Base-by-base conservation (phyloP, 78 protist genomes). In the Tieghemostelium lacteum region DNA sequence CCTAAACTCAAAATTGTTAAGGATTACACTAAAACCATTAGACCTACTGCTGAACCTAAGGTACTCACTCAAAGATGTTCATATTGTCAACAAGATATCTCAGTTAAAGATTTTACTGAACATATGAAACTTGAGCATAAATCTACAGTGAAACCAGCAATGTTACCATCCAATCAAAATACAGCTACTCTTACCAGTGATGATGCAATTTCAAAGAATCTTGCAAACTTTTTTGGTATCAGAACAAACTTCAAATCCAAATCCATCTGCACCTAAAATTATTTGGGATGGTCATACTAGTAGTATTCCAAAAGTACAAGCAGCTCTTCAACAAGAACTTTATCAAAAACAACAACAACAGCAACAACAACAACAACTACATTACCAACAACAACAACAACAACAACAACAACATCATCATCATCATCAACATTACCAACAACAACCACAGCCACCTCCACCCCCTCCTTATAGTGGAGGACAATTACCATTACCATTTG, bases 61-160 rank as follows among this genome's bases (percentile, higher is more conserved):
- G 55, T 49, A 22, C 39, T 71, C 4, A 86, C 85, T 7, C 95
- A 93, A 37, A 26, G 29, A 20, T 93, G 95, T 87, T 93, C 88
- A 28, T 67, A 74, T 19, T 93, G 95, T 62, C 26, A 39, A n/a
- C 85, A 87, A 40, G 85, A 87, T 29, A 93, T 93, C 8, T 88
- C 95, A 49, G 37, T 93, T 24, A 93, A 75, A 3, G 95, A 96
- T 42, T 73, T 96, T 92, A 94, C 73, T 16, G 96, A 96, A 86
- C 97, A 96, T 72, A 87, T 92, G 96, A 78, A 94, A 31, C 92
- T 94, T 63, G 96, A 94, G 33, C 69, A 78, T 83, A 66, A 49
- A 22, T 26, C 33, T 5, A 42, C 63, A 28, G 40, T 14, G 6
- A 45, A 10, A 45, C 52, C 52, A 14, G 6, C 52, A 45, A 45